Conservation (phyloP, 1,284 basidiomycete genomes). For the Ustilago nuda region DNA sequence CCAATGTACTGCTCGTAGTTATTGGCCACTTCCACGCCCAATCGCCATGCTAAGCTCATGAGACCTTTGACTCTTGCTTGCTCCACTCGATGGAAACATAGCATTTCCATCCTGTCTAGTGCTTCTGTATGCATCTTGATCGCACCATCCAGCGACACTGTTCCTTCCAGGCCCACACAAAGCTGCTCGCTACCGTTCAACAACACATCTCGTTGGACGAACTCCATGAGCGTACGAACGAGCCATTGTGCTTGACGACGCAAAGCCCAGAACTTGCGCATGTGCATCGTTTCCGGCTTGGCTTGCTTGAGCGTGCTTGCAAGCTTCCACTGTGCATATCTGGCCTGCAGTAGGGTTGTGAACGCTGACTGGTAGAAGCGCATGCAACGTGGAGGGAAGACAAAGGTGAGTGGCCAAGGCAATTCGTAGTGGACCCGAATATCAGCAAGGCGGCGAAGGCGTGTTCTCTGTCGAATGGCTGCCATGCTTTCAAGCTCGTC, state of each 20-base stretch:
- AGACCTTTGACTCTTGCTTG: constrained; percentile 36
- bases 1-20: constrained; percentile 38
- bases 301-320: constrained; percentile 30
- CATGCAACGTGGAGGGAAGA: constrained; percentile 30
- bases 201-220: constrained; percentile 33
- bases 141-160: constrained; percentile 33
- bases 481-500: constrained; percentile 22
- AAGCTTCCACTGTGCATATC: constrained; percentile 36
- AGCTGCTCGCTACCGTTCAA: constrained; percentile 17
- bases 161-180: constrained; percentile 13
- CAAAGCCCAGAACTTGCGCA: constrained; percentile 47
- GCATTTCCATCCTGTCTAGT: constrained; percentile 27
- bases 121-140: constrained; percentile 28
- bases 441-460: constrained; percentile 33
- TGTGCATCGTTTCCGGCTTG: constrained; percentile 34
- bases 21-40: constrained; percentile 37
- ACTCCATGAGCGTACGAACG: constrained; percentile 34
- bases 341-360: constrained; percentile 37
- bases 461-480: constrained; percentile 17
- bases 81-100: constrained; percentile 36
- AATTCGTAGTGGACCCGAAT: constrained; percentile 43
- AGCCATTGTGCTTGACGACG: constrained; percentile 46
- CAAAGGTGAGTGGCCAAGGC: constrained; percentile 46
- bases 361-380: constrained; percentile 41
- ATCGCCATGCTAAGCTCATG: constrained; percentile 22